phyloP scores from a whole-genome alignment of 345 rosid genomes.

The Boechera retrofracta region DNA sequence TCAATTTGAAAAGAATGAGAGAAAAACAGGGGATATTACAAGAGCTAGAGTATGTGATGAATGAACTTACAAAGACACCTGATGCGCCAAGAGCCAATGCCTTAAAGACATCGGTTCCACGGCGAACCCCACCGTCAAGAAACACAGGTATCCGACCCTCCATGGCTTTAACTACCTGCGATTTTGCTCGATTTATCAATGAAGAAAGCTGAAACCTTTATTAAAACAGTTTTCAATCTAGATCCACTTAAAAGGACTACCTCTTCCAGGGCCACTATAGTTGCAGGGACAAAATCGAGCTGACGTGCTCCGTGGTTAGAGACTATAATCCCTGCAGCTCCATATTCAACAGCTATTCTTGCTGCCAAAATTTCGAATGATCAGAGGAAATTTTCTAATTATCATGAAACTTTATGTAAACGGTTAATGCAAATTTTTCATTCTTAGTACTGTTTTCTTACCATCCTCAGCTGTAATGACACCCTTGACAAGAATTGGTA shows the following conservation, averaged over 20 bases:
- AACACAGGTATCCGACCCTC: constrained; percentile 88
- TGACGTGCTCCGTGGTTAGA: constrained; percentile 98
- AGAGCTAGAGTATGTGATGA: constrained; percentile 18
- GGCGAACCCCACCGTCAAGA: constrained; percentile 95
- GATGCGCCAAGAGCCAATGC: constrained; percentile 97
- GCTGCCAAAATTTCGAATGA: constrained; percentile 53
- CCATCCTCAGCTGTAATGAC: constrained; percentile 91
- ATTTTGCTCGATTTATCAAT: constrained; percentile 8
- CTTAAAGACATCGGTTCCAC: constrained; percentile 98
- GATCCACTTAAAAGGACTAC: constrained; percentile 36
- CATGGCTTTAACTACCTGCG: constrained; percentile 86
- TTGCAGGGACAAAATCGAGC: constrained; percentile 89
- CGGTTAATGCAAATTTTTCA: background rate
- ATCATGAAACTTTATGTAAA: background rate
- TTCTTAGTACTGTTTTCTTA: constrained; percentile 33
- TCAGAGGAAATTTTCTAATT: constrained; percentile 1
- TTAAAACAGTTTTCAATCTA: background rate
- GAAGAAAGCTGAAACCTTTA: background rate
- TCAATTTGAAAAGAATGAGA: background rate
- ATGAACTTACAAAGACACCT: constrained; percentile 82
- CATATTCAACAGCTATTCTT: constrained; percentile 64
- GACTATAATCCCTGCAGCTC: constrained; percentile 92
- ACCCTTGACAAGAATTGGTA: constrained; percentile 96
- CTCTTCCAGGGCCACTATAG: constrained; percentile 90
- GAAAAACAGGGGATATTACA: constrained; percentile 5